A percentile compares a stretch with the other conserved stretches of the same genome.
These are phyloP conservation scores for Myotisia sp. DNA, from an alignment of 2,329 filamentous ascomycete genomes.

Conservation along the genomic window DNA sequence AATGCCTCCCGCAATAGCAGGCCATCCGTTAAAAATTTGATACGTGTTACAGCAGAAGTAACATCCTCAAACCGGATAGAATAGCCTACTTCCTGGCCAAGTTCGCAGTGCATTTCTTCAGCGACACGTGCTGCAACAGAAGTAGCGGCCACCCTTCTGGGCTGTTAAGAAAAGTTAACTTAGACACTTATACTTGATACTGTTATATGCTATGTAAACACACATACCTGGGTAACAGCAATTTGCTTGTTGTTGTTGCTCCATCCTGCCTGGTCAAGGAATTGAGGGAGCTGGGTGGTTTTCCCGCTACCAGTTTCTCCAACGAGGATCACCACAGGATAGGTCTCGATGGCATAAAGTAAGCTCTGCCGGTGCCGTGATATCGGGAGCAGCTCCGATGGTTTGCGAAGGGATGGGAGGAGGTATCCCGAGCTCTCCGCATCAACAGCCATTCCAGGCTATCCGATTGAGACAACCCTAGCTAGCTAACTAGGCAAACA, in stretches of 20 bases:
- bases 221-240: constrained; percentile 70
- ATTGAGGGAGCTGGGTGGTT: constrained; percentile 91
- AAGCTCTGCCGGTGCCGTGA: constrained; percentile 65
- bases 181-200: background rate
- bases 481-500: too few species aligned
- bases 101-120: constrained; percentile 69
- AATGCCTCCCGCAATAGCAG: constrained; percentile 81
- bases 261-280: constrained; percentile 78
- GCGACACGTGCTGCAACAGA: constrained; percentile 80
- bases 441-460: constrained; percentile 27
- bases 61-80: constrained; percentile 86
- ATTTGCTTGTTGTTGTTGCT: constrained; percentile 69
- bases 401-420: constrained; percentile 77
- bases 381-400: constrained; percentile 70
- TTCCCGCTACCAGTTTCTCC: constrained; percentile 93
- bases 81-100: constrained; percentile 86
- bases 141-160: constrained; percentile 76
- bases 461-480: too few species aligned
- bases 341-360: constrained; percentile 73
- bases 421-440: constrained; percentile 34
- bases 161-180: constrained; percentile 38
- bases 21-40: constrained; percentile 94
- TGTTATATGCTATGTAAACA: constrained; percentile 2
- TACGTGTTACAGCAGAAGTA: constrained; percentile 67
- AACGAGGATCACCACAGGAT: constrained; percentile 73